These are phyloP conservation scores for Lasiodiplodia theobromae DNA, from an alignment of 2,329 filamentous ascomycete genomes.

Conservation along the genomic window DNA sequence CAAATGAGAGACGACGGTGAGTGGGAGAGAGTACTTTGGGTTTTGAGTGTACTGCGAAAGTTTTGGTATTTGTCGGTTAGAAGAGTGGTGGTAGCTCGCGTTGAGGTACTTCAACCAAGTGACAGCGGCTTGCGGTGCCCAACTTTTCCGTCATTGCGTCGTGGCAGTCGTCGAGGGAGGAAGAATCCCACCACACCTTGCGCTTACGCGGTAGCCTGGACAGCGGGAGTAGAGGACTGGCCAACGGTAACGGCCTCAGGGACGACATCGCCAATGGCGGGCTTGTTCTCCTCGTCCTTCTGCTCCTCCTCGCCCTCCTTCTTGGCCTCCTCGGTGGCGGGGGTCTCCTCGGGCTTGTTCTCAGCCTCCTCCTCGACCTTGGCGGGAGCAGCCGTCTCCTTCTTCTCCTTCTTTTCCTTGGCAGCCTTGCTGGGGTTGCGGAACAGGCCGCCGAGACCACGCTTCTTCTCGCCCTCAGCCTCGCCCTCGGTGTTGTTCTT, in stretches of 20 bases:
- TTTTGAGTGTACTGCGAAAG: conserved; percentile 40
- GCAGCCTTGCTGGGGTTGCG: conserved; percentile 49
- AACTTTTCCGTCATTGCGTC: conserved; percentile 54
- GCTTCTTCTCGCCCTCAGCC: conserved; percentile 37
- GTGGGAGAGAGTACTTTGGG: conserved; percentile 32
- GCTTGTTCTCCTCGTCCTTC: conserved; percentile 37
- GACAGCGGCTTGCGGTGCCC: conserved; percentile 46
- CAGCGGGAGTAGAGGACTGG: conserved; percentile 48
- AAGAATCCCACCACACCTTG: conserved; percentile 52
- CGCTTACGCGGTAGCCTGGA: conserved; percentile 53
- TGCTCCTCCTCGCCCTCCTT: conserved; percentile 35
- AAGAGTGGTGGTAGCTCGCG: conserved; percentile 40
- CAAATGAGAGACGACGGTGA: conserved; percentile 39
- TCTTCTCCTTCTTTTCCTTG: conserved; percentile 31
- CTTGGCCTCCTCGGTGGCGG: conserved; percentile 38
- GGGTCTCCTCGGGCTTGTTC: conserved; percentile 38
- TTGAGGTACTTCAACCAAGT: conserved; percentile 47
- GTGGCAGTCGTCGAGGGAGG: conserved; percentile 48
- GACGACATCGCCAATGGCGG: conserved; percentile 48
- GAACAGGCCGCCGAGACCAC: conserved; percentile 43
- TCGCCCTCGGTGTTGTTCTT: conserved; percentile 59
- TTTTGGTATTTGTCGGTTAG: conserved; percentile 37
- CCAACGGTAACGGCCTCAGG: conserved; percentile 49
- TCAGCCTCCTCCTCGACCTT: conserved; percentile 42
- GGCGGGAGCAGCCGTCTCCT: conserved; percentile 39